Percentiles rank a stretch among this genome's conserved stretches.
These are phyloP conservation scores for Aspergillus eucalypticola DNA, from an alignment of 2,329 filamentous ascomycete species.

Conservation along the genomic window DNA sequence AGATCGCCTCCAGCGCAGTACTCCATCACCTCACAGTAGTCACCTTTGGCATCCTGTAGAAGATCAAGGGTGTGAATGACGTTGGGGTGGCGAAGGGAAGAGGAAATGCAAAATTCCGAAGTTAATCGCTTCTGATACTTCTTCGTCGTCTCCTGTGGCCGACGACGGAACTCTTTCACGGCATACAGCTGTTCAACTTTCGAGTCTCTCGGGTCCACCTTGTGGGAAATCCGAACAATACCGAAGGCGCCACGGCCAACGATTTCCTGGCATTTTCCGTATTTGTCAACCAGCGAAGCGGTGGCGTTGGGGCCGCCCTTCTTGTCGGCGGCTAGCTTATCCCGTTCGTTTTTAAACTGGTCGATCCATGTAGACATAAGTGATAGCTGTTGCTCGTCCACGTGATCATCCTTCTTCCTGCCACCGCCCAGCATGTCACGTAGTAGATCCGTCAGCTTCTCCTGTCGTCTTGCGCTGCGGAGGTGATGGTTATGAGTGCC, in stretches of 20 bases:
- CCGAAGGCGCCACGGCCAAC: conserved; percentile 95
- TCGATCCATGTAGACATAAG: conserved; percentile 96
- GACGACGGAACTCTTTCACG: conserved; percentile 95
- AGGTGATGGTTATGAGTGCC: conserved; percentile 85
- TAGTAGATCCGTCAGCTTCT: conserved; percentile 92
- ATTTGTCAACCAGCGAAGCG: conserved; percentile 86
- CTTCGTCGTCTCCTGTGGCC: conserved; percentile 91
- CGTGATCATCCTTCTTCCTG: conserved; percentile 69
- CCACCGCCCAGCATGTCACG: conserved; percentile 78
- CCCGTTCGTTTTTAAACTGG: conserved; percentile 84
- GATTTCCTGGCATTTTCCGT: conserved; percentile 97
- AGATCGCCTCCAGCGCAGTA: conserved; percentile 96
- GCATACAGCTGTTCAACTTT: conserved; percentile 87
- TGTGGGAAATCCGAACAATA: conserved; percentile 96
- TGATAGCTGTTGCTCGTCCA: conserved; percentile 73
- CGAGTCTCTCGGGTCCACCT: conserved; percentile 76
- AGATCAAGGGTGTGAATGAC: conserved; percentile 97
- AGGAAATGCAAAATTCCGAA: conserved; percentile 97
- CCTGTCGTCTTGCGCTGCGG: conserved; percentile 85
- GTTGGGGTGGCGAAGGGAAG: conserved; percentile 92
- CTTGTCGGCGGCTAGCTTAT: conserved; percentile 71
- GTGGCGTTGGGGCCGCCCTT: conserved; percentile 73
- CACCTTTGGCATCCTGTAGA: conserved; percentile 91
- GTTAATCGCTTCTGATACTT: conserved; percentile 98
- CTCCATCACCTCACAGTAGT: conserved; percentile 99